Conservation (phyloP, 305 asterid species). For the Rubia peregrina region DNA sequence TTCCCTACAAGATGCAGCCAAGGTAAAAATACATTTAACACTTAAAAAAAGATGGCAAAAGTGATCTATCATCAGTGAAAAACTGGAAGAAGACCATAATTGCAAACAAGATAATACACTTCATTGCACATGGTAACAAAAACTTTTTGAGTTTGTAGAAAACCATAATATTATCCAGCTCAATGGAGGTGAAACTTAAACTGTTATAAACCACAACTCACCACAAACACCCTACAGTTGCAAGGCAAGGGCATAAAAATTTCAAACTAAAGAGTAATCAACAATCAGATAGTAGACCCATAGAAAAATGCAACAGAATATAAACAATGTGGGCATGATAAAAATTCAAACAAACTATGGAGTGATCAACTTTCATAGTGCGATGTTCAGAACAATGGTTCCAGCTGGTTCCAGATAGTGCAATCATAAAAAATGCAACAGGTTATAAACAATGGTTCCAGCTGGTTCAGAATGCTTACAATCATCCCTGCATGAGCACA, state of each 20-base stretch:
- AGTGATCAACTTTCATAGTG: too few relatives aligned
- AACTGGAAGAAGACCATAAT: too few relatives aligned
- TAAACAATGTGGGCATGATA: too few relatives aligned
- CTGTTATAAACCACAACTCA: neutral
- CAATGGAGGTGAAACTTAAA: neutral
- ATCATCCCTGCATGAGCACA: constrained; percentile 96
- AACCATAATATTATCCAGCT: neutral
- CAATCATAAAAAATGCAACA: too few relatives aligned
- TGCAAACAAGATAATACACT: neutral
- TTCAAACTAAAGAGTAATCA: too few relatives aligned
- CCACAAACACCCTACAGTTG: too few relatives aligned
- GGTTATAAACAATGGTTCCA: too few relatives aligned
- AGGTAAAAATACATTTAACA: neutral
- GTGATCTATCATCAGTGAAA: neutral
- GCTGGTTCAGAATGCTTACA: constrained; percentile 30
- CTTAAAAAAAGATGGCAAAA: neutral
- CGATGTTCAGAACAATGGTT: too few relatives aligned
- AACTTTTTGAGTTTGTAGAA: neutral
- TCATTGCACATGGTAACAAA: too few relatives aligned
- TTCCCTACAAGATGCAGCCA: constrained; percentile 42
- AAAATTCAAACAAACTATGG: too few relatives aligned
- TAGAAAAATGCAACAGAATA: neutral
- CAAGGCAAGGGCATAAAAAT: neutral
- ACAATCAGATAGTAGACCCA: too few relatives aligned
- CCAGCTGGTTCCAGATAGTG: too few relatives aligned